phyloP scores from a whole-genome alignment of 371 early-diverging fungal species.

The Actinomortierella ambigua region DNA sequence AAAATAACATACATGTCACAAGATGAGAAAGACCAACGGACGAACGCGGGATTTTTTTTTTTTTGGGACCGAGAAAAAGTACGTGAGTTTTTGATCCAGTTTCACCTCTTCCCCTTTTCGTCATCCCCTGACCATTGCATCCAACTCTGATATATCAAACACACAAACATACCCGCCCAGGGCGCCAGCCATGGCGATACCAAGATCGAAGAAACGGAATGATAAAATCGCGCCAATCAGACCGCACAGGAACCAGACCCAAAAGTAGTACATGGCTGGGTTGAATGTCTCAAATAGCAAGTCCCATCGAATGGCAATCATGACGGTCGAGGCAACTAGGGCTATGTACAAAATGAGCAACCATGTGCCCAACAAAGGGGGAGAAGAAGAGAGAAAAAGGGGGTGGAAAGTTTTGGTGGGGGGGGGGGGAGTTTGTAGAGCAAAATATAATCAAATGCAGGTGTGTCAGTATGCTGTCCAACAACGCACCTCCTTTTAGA shows the following conservation, averaged over 20 bases:
- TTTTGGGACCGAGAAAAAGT: too few relatives aligned
- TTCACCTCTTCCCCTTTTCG: too few relatives aligned
- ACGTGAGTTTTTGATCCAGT: too few relatives aligned
- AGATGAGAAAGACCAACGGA: too few relatives aligned
- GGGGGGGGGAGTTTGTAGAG: neutral
- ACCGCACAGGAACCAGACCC: slow-evolving; percentile 33
- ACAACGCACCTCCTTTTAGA: too few relatives aligned
- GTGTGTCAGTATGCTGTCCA: neutral
- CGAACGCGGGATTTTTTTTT: too few relatives aligned
- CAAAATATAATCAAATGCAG: neutral
- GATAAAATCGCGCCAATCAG: slow-evolving; percentile 18
- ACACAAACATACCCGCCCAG: slow-evolving; percentile 27
- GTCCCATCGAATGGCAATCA: slow-evolving; percentile 15
- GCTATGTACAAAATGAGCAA: slow-evolving; percentile 29
- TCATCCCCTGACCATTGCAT: too few relatives aligned
- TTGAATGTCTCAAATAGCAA: slow-evolving; percentile 17
- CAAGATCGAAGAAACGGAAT: slow-evolving; percentile 37
- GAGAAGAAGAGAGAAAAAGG: neutral
- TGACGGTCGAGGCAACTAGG: slow-evolving; percentile 12
- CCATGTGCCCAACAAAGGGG: neutral
- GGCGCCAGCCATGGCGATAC: slow-evolving; percentile 28
- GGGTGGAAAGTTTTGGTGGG: neutral
- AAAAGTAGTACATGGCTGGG: slow-evolving; percentile 21
- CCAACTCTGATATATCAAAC: too few relatives aligned
- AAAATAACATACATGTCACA: too few relatives aligned